These are phyloP conservation scores for Linum tenue DNA, from an alignment of 345 rosid species.

Conservation along the genomic window DNA sequence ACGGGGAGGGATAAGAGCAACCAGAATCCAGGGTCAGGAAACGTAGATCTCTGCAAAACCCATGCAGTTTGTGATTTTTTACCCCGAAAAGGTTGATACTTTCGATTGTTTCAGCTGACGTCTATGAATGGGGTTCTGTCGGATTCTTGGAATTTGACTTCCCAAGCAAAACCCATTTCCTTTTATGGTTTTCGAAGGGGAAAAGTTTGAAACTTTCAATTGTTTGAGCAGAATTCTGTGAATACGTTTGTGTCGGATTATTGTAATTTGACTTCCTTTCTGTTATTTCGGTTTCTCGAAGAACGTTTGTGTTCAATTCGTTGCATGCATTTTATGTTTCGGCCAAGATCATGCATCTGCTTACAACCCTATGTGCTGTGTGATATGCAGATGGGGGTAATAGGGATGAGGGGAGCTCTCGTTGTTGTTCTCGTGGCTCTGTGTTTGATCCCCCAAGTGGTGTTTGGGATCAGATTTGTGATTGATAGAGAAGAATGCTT, in stretches of 20 bases:
- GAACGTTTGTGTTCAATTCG: background rate
- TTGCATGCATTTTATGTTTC: background rate
- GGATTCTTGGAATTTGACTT: too few relatives aligned
- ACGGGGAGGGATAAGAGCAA: background rate
- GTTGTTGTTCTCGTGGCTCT: slow-evolving; percentile 4
- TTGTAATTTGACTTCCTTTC: background rate
- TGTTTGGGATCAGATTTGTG: slow-evolving; percentile 14
- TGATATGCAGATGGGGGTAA: background rate
- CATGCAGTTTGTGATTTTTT: too few relatives aligned
- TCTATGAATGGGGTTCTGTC: too few relatives aligned
- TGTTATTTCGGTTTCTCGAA: background rate
- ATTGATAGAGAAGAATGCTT: slow-evolving; percentile 19
- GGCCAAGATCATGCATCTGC: background rate
- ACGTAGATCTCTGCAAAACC: too few relatives aligned
- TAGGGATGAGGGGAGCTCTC: background rate
- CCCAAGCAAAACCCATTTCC: too few relatives aligned
- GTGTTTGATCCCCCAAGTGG: background rate
- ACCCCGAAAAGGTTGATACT: too few relatives aligned
- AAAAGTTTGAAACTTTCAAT: too few relatives aligned
- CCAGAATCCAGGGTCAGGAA: too few relatives aligned
- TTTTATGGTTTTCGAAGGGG: too few relatives aligned
- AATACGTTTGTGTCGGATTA: background rate
- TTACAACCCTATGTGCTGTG: background rate
- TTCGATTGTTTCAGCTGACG: too few relatives aligned
- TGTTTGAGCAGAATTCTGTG: too few relatives aligned